A percentile compares a stretch with the other conserved stretches of the same genome.
phyloP scores from a whole-genome alignment of 192 early-diverging fungal genomes.

The Linderina pennispora region DNA sequence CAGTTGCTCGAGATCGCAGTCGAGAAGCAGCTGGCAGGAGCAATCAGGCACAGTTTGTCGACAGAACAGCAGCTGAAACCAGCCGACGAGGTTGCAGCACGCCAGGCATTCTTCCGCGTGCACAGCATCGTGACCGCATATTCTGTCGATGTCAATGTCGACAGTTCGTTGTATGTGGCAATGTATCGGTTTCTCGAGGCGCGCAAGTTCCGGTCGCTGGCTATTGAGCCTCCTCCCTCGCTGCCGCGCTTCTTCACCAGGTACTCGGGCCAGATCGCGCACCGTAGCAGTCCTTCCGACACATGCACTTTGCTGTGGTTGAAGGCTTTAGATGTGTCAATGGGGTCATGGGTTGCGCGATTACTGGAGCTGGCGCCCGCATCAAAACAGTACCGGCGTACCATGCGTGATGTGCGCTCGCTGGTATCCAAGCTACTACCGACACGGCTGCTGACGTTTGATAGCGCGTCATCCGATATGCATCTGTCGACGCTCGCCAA shows the following conservation, averaged over 20 bases:
- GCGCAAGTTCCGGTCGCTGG: constrained; percentile 25
- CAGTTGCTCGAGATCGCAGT: constrained; percentile 16
- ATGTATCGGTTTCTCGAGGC: constrained; percentile 31
- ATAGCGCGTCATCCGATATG: constrained; percentile 3
- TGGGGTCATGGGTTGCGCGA: constrained; percentile 15
- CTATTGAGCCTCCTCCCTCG: constrained; percentile 40
- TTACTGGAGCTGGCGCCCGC: constrained; percentile 1
- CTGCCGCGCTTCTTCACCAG: constrained; percentile 46
- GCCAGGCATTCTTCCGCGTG: constrained; percentile 30
- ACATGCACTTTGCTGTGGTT: constrained; percentile 39
- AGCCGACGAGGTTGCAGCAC: constrained; percentile 17
- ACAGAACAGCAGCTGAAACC: constrained; percentile 1
- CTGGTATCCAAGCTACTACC: constrained; percentile 43
- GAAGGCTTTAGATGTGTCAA: constrained; percentile 17
- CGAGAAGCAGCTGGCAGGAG: constrained; percentile 7
- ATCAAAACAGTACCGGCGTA: constrained; percentile 11
- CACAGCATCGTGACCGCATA: constrained; percentile 12
- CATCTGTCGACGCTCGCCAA: constrained; percentile 38
- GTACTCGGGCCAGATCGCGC: constrained; percentile 12
- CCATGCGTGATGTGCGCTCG: constrained; percentile 23
- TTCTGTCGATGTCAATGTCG: constrained; percentile 2
- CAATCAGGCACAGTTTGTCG: background rate
- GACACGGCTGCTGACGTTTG: constrained; percentile 39
- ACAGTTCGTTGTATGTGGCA: constrained; percentile 21
- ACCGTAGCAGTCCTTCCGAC: constrained; percentile 9